These are phyloP conservation scores for Colletotrichum sp. DNA, from an alignment of 2,329 filamentous ascomycete genomes.

Conservation along the genomic window DNA sequence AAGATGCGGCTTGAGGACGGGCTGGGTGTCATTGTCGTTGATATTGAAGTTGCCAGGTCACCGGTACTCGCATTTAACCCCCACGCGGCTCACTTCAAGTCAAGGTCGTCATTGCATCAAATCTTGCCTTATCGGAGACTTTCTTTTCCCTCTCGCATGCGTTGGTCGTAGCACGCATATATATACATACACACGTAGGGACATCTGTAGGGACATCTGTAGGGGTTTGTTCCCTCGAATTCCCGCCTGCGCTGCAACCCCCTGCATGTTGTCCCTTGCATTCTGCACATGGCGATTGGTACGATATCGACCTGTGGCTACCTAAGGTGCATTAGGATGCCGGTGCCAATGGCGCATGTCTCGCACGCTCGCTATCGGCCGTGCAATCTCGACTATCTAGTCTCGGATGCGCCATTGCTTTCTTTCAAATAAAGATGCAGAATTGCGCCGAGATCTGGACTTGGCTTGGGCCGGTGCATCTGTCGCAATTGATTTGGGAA, in stretches of 20 bases:
- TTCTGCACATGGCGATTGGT: neutral
- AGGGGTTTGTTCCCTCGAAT: neutral
- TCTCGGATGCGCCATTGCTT: neutral
- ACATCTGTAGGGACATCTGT: neutral
- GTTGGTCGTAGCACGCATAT: too few relatives aligned
- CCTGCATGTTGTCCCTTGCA: slow-evolving; percentile 7
- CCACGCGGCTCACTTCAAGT: neutral
- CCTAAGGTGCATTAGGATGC: neutral
- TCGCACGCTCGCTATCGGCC: neutral
- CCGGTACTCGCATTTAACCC: neutral
- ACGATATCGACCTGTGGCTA: neutral
- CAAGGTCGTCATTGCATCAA: neutral
- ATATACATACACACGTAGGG: neutral
- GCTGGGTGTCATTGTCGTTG: neutral
- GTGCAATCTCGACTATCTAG: neutral
- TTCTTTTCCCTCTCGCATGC: neutral
- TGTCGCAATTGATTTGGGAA: neutral
- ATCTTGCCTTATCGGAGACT: neutral
- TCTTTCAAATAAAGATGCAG: neutral
- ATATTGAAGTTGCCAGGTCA: neutral
- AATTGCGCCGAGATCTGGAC: neutral
- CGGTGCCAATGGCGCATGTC: neutral
- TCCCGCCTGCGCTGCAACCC: neutral
- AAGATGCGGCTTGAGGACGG: neutral
- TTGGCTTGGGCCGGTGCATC: neutral